Conservation (phyloP, 1,284 basidiomycete genomes). For the Microbotryum saponariae region DNA sequence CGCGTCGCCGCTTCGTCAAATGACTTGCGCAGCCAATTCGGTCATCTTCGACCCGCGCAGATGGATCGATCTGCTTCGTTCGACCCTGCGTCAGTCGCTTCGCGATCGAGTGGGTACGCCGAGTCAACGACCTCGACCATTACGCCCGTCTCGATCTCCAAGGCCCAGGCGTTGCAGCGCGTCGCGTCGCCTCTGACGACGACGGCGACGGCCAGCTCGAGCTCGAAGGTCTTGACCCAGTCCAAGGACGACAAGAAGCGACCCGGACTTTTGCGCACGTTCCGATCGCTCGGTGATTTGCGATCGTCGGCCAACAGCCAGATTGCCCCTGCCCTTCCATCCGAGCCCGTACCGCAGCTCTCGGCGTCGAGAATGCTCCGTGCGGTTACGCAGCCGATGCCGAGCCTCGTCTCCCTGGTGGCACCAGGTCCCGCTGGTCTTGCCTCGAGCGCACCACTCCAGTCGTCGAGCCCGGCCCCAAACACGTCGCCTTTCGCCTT, state of each 20-base stretch:
- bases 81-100: neutral
- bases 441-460: too few species aligned
- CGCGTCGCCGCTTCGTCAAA: constrained; percentile 6
- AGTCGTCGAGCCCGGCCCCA: neutral
- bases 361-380: constrained; percentile 20
- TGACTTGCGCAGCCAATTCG: neutral
- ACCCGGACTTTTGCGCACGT: constrained; percentile 20
- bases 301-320: constrained; percentile 11
- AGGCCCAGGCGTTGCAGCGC: neutral
- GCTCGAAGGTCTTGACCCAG: neutral
- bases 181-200: neutral
- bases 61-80: neutral
- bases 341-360: neutral
- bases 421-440: too few species aligned
- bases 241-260: constrained; percentile 7
- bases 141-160: neutral
- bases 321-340: neutral
- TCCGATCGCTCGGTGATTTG: constrained; percentile 33
- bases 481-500: neutral
- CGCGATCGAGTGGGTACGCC: too few species aligned
- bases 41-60: neutral
- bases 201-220: neutral
- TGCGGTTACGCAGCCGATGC: constrained; percentile 17
- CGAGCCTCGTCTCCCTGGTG: neutral
- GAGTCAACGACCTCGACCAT: neutral